Evolutionary conservation across 2,329 filamentous ascomycete species (phyloP).

Genomic region (Zymoseptoria passerinii): DNA sequence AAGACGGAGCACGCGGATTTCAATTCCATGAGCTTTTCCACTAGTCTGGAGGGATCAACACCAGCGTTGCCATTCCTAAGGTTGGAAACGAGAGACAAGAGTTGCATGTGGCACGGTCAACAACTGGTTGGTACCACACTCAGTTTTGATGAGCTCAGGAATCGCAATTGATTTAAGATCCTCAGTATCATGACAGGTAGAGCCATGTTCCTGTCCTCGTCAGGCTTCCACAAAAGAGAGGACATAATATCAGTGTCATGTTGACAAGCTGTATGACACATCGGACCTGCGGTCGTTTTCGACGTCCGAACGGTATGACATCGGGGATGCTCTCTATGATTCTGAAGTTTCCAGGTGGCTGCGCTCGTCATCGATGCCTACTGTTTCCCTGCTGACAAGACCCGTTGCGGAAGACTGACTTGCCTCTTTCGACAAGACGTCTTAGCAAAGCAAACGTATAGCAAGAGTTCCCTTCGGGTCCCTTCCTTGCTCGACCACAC

Average conservation of each 20-base stretch:
- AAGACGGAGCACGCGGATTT: not conserved
- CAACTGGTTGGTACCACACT: not conserved
- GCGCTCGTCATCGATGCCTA: no score
- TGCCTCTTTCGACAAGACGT: no score
- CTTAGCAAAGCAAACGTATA: not conserved
- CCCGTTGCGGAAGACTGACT: no score
- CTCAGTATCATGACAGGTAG: not conserved
- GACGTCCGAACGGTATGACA: not conserved
- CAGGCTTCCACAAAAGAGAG: constrained; percentile 17
- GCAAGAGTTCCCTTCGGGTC: not conserved
- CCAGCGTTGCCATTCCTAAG: not conserved
- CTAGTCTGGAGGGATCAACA: not conserved
- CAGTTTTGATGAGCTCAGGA: not conserved
- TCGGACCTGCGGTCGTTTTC: not conserved
- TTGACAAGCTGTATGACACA: not conserved
- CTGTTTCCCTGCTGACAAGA: no score
- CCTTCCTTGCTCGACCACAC: not conserved
- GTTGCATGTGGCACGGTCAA: not conserved
- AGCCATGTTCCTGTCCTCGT: not conserved
- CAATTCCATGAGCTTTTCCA: not conserved
- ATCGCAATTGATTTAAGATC: not conserved
- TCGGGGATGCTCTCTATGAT: no score
- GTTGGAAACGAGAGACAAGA: not conserved
- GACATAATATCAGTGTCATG: not conserved
- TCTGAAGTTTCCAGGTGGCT: no score